Percentiles rank a stretch among this genome's conserved stretches.
Conservation (phyloP, 2,329 filamentous ascomycete species). For the Fusarium liriodendri region DNA sequence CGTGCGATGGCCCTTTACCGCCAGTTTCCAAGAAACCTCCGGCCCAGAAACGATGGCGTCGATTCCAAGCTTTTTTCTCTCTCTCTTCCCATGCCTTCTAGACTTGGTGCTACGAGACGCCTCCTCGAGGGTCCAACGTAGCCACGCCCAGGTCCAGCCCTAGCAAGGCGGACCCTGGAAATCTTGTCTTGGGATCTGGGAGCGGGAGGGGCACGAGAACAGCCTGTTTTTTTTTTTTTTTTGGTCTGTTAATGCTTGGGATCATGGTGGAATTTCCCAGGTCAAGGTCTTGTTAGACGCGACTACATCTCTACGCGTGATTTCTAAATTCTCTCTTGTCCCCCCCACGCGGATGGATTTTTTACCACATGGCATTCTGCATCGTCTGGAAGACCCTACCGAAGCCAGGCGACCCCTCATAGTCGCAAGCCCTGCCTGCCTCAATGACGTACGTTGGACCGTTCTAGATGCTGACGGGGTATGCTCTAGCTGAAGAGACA, state of each 20-base stretch:
- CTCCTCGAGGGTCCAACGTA: constrained; percentile 5
- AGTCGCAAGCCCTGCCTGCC: constrained; percentile 15
- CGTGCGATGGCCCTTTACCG: constrained; percentile 33
- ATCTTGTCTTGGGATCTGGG: constrained; percentile 19
- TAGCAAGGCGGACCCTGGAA: constrained; percentile 34
- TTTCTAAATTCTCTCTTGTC: constrained; percentile 11
- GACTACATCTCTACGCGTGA: constrained; percentile 3
- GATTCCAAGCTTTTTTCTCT: constrained; percentile 18
- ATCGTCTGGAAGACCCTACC: constrained; percentile 6
- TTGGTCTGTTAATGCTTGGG: neutral
- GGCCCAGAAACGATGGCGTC: constrained; percentile 25
- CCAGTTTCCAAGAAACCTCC: constrained; percentile 34
- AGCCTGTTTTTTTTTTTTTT: constrained; percentile 14
- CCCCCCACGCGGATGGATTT: constrained; percentile 12
- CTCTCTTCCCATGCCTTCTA: constrained; percentile 7
- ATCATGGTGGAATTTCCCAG: constrained; percentile 8
- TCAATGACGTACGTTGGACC: constrained; percentile 42
- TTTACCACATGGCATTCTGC: constrained; percentile 10
- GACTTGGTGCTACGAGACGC: constrained; percentile 34
- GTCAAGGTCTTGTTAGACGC: neutral
- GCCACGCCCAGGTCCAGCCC: constrained; percentile 14
- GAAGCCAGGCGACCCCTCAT: constrained; percentile 6
- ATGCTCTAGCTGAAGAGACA: constrained; percentile 22
- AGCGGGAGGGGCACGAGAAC: constrained; percentile 30
- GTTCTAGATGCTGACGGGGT: constrained; percentile 41